These are phyloP conservation scores for Saitozyma podzolica DNA, from an alignment of 768 basidiomycete genomes.

Conservation along the genomic window DNA sequence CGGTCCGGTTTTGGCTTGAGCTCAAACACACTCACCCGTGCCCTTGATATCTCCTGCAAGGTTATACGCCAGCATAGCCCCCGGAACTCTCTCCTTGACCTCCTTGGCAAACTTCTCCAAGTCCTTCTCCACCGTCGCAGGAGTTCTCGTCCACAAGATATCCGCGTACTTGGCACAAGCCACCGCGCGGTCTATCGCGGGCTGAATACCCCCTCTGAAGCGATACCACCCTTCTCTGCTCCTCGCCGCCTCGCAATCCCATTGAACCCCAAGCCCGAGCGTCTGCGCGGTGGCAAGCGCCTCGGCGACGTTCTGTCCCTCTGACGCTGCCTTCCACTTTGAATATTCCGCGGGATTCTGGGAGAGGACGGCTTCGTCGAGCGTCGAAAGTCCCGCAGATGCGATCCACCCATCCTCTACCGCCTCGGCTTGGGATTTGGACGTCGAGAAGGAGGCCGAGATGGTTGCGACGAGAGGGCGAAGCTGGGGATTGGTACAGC, in stretches of 20 bases:
- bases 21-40: conserved; percentile 4
- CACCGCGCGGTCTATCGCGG: conserved; percentile 15
- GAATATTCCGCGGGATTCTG: conserved; percentile 8
- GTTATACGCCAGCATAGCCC: conserved; percentile 20
- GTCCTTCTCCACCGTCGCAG: conserved; percentile 13
- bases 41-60: conserved; percentile 9
- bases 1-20: too few species aligned
- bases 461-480: conserved; percentile 51
- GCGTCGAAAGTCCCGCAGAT: conserved; percentile 27
- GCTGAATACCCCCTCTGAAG: conserved; percentile 20
- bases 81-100: conserved; percentile 7
- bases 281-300: conserved; percentile 12
- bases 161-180: conserved; percentile 9
- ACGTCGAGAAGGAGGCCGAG: conserved; percentile 62
- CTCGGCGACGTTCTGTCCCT: conserved; percentile 17
- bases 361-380: conserved; percentile 25
- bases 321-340: not conserved
- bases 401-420: conserved; percentile 62
- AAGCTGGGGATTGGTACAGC: conserved; percentile 45
- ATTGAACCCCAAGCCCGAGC: conserved; percentile 17
- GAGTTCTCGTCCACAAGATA: conserved; percentile 20
- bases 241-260: conserved; percentile 14
- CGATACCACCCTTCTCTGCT: conserved; percentile 21
- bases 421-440: conserved; percentile 64
- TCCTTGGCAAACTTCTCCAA: conserved; percentile 26